Conservation (phyloP, 306 rosid genomes). For the Quercus berberidifolia region DNA sequence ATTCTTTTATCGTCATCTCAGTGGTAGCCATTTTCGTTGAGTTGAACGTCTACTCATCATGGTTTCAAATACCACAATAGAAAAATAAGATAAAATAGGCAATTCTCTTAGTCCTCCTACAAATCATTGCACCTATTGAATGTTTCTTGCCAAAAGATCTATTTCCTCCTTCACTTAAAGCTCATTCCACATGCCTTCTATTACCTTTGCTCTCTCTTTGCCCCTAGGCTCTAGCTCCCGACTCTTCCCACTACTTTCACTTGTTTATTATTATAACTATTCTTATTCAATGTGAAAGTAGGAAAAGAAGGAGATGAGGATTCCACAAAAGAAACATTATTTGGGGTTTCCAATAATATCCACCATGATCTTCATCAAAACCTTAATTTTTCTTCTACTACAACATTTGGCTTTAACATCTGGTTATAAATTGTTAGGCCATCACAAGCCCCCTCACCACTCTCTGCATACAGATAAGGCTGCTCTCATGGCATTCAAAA, state of each 20-base stretch:
- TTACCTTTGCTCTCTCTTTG: neutral
- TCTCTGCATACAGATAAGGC: conserved; percentile 48
- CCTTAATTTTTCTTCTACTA: conserved; percentile 30
- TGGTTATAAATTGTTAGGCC: conserved; percentile 17
- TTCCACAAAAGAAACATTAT: neutral
- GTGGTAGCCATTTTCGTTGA: neutral
- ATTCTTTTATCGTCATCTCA: neutral
- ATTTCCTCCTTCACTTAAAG: neutral
- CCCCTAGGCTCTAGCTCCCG: neutral
- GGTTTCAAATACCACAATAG: neutral
- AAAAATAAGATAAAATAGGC: neutral
- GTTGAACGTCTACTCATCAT: neutral
- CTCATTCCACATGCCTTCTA: neutral
- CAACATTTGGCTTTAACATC: conserved; percentile 26
- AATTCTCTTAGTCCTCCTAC: neutral
- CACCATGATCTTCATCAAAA: neutral
- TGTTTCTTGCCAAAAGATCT: neutral
- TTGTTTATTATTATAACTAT: no score
- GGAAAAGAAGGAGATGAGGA: neutral
- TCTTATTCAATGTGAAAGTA: no score
- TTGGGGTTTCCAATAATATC: neutral
- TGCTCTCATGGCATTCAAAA: conserved; percentile 55
- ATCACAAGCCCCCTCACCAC: conserved; percentile 27
- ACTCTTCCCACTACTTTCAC: neutral
- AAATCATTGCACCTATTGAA: neutral